Evolutionary conservation across 148 eudicot genomes (phyloP).

Genomic region (Persicaria maculosa): DNA sequence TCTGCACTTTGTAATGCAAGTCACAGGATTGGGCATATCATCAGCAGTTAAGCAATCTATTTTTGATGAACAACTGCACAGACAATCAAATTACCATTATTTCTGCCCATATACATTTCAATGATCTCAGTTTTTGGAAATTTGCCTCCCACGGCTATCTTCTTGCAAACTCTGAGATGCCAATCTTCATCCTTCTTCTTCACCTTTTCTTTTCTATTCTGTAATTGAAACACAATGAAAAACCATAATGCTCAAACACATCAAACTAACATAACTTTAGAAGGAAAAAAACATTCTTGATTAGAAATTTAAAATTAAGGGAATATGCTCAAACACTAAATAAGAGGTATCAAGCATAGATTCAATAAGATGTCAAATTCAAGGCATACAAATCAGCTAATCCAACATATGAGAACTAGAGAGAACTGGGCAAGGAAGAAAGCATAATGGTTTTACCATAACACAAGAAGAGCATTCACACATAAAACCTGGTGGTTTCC

Average conservation of each 20-base stretch:
- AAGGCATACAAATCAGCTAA: not conserved
- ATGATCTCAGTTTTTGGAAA: constrained; percentile 60
- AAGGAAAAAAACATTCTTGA: not conserved
- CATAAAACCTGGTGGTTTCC: constrained; percentile 54
- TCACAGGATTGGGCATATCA: not conserved
- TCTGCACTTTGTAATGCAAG: not conserved
- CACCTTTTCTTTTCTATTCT: constrained; percentile 57
- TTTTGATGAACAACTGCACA: not conserved
- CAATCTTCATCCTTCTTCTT: constrained; percentile 54
- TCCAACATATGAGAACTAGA: not conserved
- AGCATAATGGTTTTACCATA: constrained; percentile 32
- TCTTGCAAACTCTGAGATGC: constrained; percentile 62
- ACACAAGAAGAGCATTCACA: constrained; percentile 68
- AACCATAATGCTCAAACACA: not conserved
- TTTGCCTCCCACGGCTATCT: constrained; percentile 54
- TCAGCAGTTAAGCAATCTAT: not conserved
- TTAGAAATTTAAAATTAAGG: not conserved
- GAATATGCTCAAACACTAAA: not conserved
- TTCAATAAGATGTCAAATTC: not conserved
- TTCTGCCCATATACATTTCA: constrained; percentile 43
- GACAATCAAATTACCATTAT: constrained; percentile 21
- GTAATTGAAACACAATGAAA: constrained; percentile 20
- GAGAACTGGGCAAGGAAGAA: not conserved
- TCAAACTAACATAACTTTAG: not conserved
- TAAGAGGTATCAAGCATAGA: not conserved